These are phyloP conservation scores for Candida germanica DNA, from an alignment of 805 yeast genomes.

Conservation along the genomic window DNA sequence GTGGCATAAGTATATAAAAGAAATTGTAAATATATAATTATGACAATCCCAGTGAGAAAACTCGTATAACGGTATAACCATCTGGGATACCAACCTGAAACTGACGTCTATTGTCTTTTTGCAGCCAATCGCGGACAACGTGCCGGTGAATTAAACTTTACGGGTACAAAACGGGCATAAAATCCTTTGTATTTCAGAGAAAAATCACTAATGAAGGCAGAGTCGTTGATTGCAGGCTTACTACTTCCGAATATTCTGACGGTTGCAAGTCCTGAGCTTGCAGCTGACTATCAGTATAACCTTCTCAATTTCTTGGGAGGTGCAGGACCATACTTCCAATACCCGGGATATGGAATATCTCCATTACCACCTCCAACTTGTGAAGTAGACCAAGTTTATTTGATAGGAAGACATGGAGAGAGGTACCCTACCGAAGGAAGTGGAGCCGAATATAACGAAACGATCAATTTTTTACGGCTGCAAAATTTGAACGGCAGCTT, in stretches of 20 bases:
- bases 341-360: conserved; percentile 52
- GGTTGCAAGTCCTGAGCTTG: conserved; percentile 30
- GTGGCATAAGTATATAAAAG: conserved; percentile 5
- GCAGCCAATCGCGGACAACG: neutral
- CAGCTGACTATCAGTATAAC: conserved; percentile 42
- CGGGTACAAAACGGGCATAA: no score
- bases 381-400: conserved; percentile 60
- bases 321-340: conserved; percentile 52
- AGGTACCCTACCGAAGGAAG: conserved; percentile 44
- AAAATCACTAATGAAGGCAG: conserved; percentile 3
- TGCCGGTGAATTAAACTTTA: neutral
- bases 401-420: conserved; percentile 77
- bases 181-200: no score
- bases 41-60: no score
- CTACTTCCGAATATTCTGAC: conserved; percentile 4
- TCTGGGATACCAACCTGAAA: no score
- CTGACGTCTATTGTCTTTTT: no score
- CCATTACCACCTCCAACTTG: conserved; percentile 48
- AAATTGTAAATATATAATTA: neutral
- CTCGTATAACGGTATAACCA: no score
- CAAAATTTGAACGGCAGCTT: conserved; percentile 46
- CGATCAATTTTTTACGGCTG: conserved; percentile 21
- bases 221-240: conserved; percentile 1
- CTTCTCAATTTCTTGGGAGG: conserved; percentile 52
- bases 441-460: conserved; percentile 25